Conservation (phyloP, 345 rosid genomes). For the Bruguiera gymnorhiza region DNA sequence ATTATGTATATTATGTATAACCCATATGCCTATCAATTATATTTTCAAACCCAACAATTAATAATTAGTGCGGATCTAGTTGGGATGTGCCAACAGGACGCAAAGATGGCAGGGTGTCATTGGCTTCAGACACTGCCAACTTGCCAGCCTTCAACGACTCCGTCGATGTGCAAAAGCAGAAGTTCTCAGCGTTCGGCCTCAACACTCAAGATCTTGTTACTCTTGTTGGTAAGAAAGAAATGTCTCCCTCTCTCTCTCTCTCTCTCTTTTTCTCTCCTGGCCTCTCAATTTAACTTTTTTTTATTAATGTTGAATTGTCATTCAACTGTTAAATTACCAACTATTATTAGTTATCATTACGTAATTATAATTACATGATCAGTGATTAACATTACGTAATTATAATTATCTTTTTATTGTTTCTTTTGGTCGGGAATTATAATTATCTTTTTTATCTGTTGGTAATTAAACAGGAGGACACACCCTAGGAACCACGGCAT, state of each 20-base stretch:
- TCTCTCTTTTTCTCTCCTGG: too few relatives aligned
- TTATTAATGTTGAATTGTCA: too few relatives aligned
- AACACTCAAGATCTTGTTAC: conserved; percentile 55
- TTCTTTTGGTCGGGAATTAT: too few relatives aligned
- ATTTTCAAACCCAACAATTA: neutral
- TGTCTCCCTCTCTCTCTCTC: too few relatives aligned
- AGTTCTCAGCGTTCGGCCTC: conserved; percentile 50
- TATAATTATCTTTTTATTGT: too few relatives aligned
- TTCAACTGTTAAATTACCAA: too few relatives aligned
- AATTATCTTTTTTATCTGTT: too few relatives aligned
- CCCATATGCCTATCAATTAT: too few relatives aligned
- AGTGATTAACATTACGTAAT: too few relatives aligned
- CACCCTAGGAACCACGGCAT: conserved; percentile 49
- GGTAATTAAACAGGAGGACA: conserved; percentile 43
- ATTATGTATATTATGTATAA: neutral
- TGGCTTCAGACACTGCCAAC: conserved; percentile 32
- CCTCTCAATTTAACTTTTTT: too few relatives aligned
- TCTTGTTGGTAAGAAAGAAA: conserved; percentile 45
- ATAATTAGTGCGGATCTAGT: neutral
- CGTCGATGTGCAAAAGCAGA: conserved; percentile 36
- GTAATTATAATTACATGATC: too few relatives aligned
- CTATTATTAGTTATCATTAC: too few relatives aligned
- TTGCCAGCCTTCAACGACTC: conserved; percentile 55
- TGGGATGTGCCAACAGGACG: conserved; percentile 43
- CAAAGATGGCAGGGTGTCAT: conserved; percentile 51